Conservation (phyloP, 2,329 filamentous ascomycete genomes). For the Colletotrichum musae region DNA sequence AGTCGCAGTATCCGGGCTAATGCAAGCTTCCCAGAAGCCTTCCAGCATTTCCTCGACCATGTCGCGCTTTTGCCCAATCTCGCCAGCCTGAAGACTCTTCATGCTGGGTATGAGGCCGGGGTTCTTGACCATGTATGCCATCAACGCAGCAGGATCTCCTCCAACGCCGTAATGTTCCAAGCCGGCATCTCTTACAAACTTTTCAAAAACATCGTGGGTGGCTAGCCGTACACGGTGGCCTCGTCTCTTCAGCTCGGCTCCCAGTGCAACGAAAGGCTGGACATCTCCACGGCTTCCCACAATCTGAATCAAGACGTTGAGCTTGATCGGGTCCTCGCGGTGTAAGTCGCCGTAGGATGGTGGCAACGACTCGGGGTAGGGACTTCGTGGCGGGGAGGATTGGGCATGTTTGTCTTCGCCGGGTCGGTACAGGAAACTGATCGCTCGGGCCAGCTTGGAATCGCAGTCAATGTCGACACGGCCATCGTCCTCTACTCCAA, state of each 20-base stretch:
- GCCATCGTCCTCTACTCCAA: conserved; percentile 6
- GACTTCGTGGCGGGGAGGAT: neutral
- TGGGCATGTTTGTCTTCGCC: neutral
- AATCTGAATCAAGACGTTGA: conserved; percentile 70
- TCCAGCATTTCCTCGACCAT: conserved; percentile 44
- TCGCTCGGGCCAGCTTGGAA: conserved; percentile 19
- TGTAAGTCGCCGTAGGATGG: neutral
- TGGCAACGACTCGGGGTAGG: neutral
- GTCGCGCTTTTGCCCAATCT: conserved; percentile 44
- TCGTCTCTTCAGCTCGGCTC: conserved; percentile 60
- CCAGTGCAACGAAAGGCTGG: conserved; percentile 69
- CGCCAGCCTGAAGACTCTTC: conserved; percentile 44
- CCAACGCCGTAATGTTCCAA: conserved; percentile 67
- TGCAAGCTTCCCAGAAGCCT: conserved; percentile 44
- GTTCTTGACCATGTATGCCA: conserved; percentile 47
- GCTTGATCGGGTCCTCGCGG: conserved; percentile 46
- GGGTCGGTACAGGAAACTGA: conserved; percentile 20
- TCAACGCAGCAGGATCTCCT: conserved; percentile 61
- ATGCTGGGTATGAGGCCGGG: conserved; percentile 47
- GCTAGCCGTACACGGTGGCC: conserved; percentile 66
- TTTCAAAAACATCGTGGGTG: conserved; percentile 63
- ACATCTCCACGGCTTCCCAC: conserved; percentile 68
- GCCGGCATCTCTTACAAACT: conserved; percentile 60
- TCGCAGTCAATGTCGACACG: conserved; percentile 31
- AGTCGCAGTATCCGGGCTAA: conserved; percentile 32